Conservation (phyloP, 768 basidiomycete species). For the Psilocybe azurescens region DNA sequence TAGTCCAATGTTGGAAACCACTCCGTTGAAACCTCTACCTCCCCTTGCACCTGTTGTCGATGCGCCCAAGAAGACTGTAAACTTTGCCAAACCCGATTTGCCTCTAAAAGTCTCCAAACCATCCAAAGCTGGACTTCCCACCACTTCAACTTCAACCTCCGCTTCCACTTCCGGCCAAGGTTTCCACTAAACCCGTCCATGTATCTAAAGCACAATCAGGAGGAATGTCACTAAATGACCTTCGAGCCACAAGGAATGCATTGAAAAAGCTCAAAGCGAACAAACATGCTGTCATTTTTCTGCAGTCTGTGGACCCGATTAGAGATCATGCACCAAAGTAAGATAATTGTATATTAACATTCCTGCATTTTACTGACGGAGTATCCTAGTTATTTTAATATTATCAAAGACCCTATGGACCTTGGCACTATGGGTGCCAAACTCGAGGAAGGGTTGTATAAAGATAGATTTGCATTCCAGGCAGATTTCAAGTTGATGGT, state of each 20-base stretch:
- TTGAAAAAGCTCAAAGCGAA: conserved; percentile 81
- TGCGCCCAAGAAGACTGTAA: conserved; percentile 38
- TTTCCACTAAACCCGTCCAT: conserved; percentile 47
- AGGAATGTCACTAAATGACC: conserved; percentile 80
- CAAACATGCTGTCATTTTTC: conserved; percentile 77
- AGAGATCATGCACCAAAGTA: conserved; percentile 90
- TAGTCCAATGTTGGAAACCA: conserved; percentile 33
- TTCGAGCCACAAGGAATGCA: conserved; percentile 75
- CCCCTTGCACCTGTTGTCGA: conserved; percentile 35
- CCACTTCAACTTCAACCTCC: conserved; percentile 23
- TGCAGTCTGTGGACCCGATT: conserved; percentile 95
- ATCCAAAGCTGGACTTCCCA: conserved; percentile 28
- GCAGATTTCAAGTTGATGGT: conserved; percentile 90
- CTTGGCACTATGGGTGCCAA: conserved; percentile 88
- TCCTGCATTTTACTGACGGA: conserved; percentile 16
- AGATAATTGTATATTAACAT: conserved; percentile 22
- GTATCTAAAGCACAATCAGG: conserved; percentile 73
- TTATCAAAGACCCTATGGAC: conserved; percentile 96
- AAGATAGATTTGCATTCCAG: conserved; percentile 82
- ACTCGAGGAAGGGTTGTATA: conserved; percentile 85
- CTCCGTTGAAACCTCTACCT: conserved; percentile 27
- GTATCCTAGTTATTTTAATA: conserved; percentile 77
- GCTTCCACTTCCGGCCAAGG: conserved; percentile 10
- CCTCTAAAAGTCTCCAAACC: conserved; percentile 29
- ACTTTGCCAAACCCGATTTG: conserved; percentile 39